These are phyloP conservation scores for Mycosphaerella arachidis DNA, from an alignment of 2,329 filamentous ascomycete genomes.

Conservation along the genomic window DNA sequence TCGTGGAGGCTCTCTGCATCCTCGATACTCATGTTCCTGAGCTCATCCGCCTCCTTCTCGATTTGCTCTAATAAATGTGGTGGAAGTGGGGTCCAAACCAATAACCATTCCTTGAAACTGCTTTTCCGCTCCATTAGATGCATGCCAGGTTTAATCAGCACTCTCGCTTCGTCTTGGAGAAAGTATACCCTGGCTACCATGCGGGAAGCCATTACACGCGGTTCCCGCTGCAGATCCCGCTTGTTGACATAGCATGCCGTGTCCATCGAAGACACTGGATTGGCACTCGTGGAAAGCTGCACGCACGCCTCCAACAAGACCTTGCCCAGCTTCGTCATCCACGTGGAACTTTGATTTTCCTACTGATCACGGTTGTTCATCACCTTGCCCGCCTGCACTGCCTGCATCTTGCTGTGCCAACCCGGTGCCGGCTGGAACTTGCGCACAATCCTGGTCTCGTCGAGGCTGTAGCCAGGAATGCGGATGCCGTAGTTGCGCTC, in stretches of 20 bases:
- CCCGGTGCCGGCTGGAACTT: conserved; percentile 83
- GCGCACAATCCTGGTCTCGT: conserved; percentile 89
- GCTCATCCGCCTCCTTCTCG: neutral
- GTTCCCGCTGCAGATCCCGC: neutral
- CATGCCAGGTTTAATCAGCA: neutral
- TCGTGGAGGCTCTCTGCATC: neutral
- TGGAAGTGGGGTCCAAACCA: too few relatives aligned
- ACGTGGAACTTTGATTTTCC: neutral
- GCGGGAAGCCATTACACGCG: neutral
- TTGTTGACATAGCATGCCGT: neutral
- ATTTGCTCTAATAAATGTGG: neutral
- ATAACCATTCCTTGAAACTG: too few relatives aligned
- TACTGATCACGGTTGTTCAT: conserved; percentile 31
- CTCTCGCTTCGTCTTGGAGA: neutral
- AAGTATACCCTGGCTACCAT: neutral
- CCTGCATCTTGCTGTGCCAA: conserved; percentile 97
- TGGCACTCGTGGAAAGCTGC: neutral
- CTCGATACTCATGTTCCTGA: neutral
- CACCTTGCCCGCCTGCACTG: conserved; percentile 87
- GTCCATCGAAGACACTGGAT: neutral
- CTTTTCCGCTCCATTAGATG: neutral
- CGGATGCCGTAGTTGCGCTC: conserved; percentile 68
- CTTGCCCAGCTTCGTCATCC: neutral
- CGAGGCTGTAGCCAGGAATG: conserved; percentile 88
- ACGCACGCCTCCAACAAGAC: neutral